phyloP scores from a whole-genome alignment of 2,329 filamentous ascomycete species.

The Pseudovirgaria hyperparasitica region DNA sequence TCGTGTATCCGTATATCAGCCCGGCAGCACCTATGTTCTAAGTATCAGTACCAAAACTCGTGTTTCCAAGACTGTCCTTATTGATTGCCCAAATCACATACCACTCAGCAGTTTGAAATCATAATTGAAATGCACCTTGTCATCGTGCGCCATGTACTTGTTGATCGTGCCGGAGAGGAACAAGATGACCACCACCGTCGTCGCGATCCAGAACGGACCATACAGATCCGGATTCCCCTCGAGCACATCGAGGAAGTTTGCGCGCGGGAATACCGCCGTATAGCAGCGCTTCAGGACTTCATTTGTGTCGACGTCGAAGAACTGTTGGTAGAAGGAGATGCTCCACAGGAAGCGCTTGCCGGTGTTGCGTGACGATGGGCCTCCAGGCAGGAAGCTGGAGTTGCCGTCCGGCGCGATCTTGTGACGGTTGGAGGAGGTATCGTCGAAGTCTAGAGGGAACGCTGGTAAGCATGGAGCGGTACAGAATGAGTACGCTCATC shows the following conservation, averaged over 20 bases:
- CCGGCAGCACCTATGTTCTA: conserved; percentile 70
- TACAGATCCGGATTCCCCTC: conserved; percentile 96
- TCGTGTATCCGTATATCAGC: conserved; percentile 87
- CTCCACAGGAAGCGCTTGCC: conserved; percentile 84
- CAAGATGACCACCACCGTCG: conserved; percentile 87
- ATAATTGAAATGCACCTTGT: conserved; percentile 66
- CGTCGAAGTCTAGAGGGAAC: conserved; percentile 50
- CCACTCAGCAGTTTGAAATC: conserved; percentile 83
- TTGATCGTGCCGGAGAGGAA: conserved; percentile 93
- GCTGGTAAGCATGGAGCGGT: conserved; percentile 1
- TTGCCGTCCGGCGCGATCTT: conserved; percentile 32
- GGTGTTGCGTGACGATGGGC: conserved; percentile 13
- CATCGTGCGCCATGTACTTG: conserved; percentile 64
- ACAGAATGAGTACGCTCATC: conserved; percentile 8
- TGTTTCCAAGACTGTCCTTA: neutral
- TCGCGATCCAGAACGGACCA: conserved; percentile 97
- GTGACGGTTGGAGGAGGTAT: conserved; percentile 36
- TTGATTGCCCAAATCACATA: conserved; percentile 28
- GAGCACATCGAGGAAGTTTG: conserved; percentile 92
- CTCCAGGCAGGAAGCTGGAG: conserved; percentile 21
- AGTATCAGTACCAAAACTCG: conserved; percentile 3
- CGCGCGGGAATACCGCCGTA: conserved; percentile 77
- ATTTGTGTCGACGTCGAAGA: conserved; percentile 94
- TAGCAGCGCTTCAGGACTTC: conserved; percentile 79
- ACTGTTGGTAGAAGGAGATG: conserved; percentile 87